These are phyloP conservation scores for Platanthera zijinensis DNA, from an alignment of 106 monocot species.

Conservation along the genomic window DNA sequence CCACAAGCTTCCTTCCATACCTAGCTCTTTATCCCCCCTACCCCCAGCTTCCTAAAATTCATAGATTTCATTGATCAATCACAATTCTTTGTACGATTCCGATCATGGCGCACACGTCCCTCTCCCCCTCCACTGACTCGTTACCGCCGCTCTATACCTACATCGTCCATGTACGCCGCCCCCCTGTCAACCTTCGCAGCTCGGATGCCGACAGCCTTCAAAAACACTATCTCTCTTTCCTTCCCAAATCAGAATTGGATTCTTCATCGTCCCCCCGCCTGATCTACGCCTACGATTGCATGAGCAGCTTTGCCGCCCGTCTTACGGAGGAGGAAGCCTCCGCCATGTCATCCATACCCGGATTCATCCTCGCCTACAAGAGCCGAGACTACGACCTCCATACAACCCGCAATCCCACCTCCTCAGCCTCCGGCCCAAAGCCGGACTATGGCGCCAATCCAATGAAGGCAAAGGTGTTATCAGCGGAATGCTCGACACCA, in stretches of 20 bases:
- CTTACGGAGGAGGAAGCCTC: conserved; percentile 9
- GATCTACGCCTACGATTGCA: conserved; percentile 5
- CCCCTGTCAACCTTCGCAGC: background rate
- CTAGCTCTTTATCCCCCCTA: no score
- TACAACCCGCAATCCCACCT: conserved; percentile 28
- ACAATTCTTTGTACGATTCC: no score
- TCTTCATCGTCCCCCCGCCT: background rate
- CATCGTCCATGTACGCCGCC: conserved; percentile 16
- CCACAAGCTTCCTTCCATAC: no score
- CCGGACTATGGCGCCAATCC: conserved; percentile 3
- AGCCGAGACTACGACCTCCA: background rate
- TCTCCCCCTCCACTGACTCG: no score
- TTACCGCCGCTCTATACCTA: background rate
- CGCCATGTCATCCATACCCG: conserved; percentile 6
- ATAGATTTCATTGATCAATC: no score
- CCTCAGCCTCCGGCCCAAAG: conserved; percentile 11
- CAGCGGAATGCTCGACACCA: conserved; percentile 32
- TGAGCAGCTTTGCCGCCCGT: conserved; percentile 12
- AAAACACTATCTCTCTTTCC: conserved; percentile 2
- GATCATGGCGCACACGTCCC: no score
- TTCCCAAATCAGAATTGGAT: background rate
- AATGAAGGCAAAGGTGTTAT: conserved; percentile 15
- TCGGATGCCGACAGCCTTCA: background rate
- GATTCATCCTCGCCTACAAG: conserved; percentile 12
- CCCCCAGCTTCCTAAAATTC: no score